phyloP scores from a whole-genome alignment of 768 basidiomycete genomes.

The Boletus tylopilopsis region DNA sequence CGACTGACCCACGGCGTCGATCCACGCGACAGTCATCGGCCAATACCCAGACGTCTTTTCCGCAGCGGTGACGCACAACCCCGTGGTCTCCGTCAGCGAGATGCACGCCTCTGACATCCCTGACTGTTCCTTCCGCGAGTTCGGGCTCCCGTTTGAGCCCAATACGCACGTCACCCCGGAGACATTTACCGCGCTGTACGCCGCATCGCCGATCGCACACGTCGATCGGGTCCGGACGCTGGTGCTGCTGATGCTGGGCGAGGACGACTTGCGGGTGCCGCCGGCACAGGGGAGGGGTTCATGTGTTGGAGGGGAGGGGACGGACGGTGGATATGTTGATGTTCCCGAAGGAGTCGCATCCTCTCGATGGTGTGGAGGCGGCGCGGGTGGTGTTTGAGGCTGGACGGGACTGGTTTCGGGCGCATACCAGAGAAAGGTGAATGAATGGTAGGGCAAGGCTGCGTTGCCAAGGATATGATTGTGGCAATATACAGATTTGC shows the following conservation, averaged over 20 bases:
- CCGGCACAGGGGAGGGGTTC: constrained; percentile 59
- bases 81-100: constrained; percentile 61
- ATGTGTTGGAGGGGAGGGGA: constrained; percentile 50
- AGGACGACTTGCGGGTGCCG: constrained; percentile 57
- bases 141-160: constrained; percentile 33
- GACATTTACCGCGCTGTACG: constrained; percentile 41
- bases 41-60: constrained; percentile 58
- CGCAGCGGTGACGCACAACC: constrained; percentile 63
- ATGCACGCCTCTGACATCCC: constrained; percentile 59
- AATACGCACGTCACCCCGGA: constrained; percentile 41
- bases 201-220: constrained; percentile 53
- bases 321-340: constrained; percentile 52
- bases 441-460: not conserved
- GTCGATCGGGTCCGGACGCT: constrained; percentile 48
- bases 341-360: constrained; percentile 61
- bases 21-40: constrained; percentile 47
- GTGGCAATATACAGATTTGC: no score
- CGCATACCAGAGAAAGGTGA: constrained; percentile 9
- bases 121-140: constrained; percentile 57
- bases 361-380: constrained; percentile 61
- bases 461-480: no score
- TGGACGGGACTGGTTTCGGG: constrained; percentile 46
- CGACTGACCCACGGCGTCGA: not conserved
- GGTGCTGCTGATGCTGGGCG: constrained; percentile 58
- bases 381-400: constrained; percentile 52